Conservation (phyloP, 768 basidiomycete species). For the Collybia sp. region DNA sequence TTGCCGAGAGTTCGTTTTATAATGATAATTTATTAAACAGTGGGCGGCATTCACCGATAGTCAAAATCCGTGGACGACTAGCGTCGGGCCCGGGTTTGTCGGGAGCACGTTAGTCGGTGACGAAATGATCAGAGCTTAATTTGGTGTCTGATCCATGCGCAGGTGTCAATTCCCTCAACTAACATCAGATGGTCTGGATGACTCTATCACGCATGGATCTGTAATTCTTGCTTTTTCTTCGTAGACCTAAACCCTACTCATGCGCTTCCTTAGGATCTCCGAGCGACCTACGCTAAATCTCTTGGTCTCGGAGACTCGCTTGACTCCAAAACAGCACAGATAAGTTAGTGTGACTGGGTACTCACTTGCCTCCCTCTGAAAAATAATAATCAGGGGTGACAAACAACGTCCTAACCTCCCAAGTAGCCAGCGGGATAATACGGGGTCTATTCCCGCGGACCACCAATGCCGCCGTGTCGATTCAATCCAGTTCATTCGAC, state of each 20-base stretch:
- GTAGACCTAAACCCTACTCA: background rate
- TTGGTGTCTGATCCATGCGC: background rate
- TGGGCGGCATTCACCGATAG: slow-evolving; percentile 36
- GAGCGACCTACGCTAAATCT: slow-evolving; percentile 35
- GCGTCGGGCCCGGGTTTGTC: slow-evolving; percentile 39
- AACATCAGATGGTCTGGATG: slow-evolving; percentile 37
- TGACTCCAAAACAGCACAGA: slow-evolving; percentile 25
- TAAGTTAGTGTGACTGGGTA: slow-evolving; percentile 25
- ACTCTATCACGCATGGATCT: slow-evolving; percentile 38
- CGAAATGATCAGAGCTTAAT: background rate
- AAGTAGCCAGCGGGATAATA: slow-evolving; percentile 43
- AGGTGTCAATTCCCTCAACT: slow-evolving; percentile 50
- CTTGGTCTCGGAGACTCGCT: slow-evolving; percentile 29
- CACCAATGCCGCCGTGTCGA: slow-evolving; percentile 23
- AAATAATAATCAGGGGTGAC: slow-evolving; percentile 32
- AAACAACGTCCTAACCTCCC: slow-evolving; percentile 48
- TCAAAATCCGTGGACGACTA: slow-evolving; percentile 37
- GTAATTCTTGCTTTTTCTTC: slow-evolving; percentile 15
- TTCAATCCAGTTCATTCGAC: slow-evolving; percentile 37
- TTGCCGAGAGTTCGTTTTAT: background rate
- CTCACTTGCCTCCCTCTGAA: background rate
- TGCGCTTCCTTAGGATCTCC: slow-evolving; percentile 30
- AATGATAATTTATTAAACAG: slow-evolving; percentile 12
- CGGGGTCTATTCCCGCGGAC: slow-evolving; percentile 40
- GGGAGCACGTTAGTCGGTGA: slow-evolving; percentile 29